Evolutionary conservation across 2,329 filamentous ascomycete genomes (phyloP), one percentile per base, ranked within the genome.

Genomic region (Fusarium buharicum): DNA sequence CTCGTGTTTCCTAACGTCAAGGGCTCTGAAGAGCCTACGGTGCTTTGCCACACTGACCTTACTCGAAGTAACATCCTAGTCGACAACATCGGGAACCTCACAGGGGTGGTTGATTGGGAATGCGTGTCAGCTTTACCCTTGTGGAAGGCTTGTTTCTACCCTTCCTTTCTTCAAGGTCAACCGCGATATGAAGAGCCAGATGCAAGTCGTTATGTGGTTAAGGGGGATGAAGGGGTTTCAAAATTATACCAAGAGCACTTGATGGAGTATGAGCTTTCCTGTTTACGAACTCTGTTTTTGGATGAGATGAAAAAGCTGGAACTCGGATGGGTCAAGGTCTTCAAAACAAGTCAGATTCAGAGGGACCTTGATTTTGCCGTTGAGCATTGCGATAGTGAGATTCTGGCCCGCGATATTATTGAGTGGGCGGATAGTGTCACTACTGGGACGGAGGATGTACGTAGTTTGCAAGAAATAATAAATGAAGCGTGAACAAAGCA

Each of bases 71-170:
- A 81, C 45, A 76, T 82, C 8, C 66, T 80, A 17, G 72, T 80
- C 1, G 71, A 80, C 48, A 56, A 73, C 0, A 14, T 63, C 1
- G 75, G 75, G 0, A 60, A 57, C 0, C 62, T 81, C 9, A 78
- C 74, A 0, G 79, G 65, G 1, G 50, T 81, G 0, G 37, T 80
- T 1, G 77, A 81, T 56, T 82, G 78, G 77, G 77, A 81, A 45
- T 80, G 73, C 38, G 73, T 79, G 0, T 78, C 75, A 0, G 67
- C 75, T 1, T 37, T 80, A 22, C 79, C 78, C 4, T 55, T 75
- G 5, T 81, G 77, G 79, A 70, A 70, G 51, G 70, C 73, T 6
- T 73, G 70, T 16, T 55, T 68, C 18, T 50, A 72, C 22, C 76
- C 78, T 6, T 60, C 64, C 18, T 78, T 80, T 39, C 66, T 80